phyloP scores from a whole-genome alignment of 352 stramenopile genomes.

The Globisporangium paddicum region DNA sequence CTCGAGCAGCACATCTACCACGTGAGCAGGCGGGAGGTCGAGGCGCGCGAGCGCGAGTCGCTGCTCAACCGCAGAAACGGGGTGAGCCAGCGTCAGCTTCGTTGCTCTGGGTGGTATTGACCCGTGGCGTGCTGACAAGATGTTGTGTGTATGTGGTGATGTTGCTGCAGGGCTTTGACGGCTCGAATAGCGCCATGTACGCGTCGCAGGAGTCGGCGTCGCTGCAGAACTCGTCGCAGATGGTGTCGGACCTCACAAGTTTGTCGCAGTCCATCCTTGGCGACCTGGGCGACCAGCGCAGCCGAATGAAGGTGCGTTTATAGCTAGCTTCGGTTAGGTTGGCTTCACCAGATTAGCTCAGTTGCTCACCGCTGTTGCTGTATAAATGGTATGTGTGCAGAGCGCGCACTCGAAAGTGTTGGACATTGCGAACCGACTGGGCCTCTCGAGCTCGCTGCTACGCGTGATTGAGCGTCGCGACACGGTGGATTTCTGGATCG shows the following conservation, averaged over 20 bases:
- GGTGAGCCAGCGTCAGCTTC: slow-evolving; percentile 21
- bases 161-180: slow-evolving; percentile 46
- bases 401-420: slow-evolving; percentile 72
- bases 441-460: slow-evolving; percentile 76
- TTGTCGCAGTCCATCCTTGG: slow-evolving; percentile 69
- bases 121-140: neutral
- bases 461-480: slow-evolving; percentile 80
- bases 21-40: slow-evolving; percentile 55
- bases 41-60: slow-evolving; percentile 69
- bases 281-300: slow-evolving; percentile 64
- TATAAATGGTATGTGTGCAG: slow-evolving; percentile 20
- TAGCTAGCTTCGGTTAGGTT: too few relatives aligned
- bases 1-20: slow-evolving; percentile 79
- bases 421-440: slow-evolving; percentile 81
- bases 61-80: slow-evolving; percentile 59
- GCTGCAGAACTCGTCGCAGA: slow-evolving; percentile 69
- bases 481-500: slow-evolving; percentile 83
- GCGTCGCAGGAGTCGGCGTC: slow-evolving; percentile 75
- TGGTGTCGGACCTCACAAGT: slow-evolving; percentile 76
- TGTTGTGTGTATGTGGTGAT: slow-evolving; percentile 1
- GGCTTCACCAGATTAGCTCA: neutral
- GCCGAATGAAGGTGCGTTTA: slow-evolving; percentile 56
- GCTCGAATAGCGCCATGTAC: slow-evolving; percentile 66
- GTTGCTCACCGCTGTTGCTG: neutral
- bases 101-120: too few relatives aligned